Evolutionary conservation across 768 basidiomycete species (phyloP).

Genomic region (Phlegmacium glaucopus): DNA sequence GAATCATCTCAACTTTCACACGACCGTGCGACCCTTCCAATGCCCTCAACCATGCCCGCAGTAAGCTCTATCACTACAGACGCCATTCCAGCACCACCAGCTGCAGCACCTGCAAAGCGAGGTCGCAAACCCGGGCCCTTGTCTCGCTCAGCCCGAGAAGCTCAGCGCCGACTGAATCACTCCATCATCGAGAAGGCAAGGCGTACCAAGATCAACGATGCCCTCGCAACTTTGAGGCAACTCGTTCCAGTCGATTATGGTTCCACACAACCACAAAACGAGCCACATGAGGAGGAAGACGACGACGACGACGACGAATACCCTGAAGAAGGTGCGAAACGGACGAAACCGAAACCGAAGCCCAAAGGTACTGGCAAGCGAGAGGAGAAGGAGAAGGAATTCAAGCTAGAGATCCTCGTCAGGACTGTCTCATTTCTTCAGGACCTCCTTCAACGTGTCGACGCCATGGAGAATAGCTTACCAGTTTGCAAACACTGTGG

Average conservation of each 20-base stretch:
- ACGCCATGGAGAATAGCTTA: conserved; percentile 29
- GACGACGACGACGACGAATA: conserved; percentile 37
- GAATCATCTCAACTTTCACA: conserved; percentile 6
- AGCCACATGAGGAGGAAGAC: conserved; percentile 27
- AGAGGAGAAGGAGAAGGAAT: conserved; percentile 74
- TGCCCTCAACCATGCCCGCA: conserved; percentile 14
- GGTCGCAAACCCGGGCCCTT: conserved; percentile 73
- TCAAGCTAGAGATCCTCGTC: conserved; percentile 88
- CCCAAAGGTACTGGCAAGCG: conserved; percentile 40
- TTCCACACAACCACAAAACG: conserved; percentile 14
- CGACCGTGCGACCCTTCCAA: conserved; percentile 23
- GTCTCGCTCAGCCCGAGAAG: conserved; percentile 77
- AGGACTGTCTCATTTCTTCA: conserved; percentile 78
- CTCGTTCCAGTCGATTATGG: conserved; percentile 69
- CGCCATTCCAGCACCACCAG: conserved; percentile 12
- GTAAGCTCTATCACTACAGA: conserved; percentile 9
- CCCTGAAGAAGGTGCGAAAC: conserved; percentile 31
- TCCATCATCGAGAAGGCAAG: conserved; percentile 92
- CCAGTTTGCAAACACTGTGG: conserved; percentile 24
- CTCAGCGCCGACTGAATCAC: conserved; percentile 89
- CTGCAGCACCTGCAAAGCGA: conserved; percentile 50
- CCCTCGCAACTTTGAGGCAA: conserved; percentile 68
- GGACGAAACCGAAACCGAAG: conserved; percentile 22
- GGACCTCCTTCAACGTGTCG: conserved; percentile 59
- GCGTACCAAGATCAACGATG: conserved; percentile 94